These are phyloP conservation scores for Scenedesmus sp. DNA, from an alignment of 163 green algal species.

Conservation along the genomic window DNA sequence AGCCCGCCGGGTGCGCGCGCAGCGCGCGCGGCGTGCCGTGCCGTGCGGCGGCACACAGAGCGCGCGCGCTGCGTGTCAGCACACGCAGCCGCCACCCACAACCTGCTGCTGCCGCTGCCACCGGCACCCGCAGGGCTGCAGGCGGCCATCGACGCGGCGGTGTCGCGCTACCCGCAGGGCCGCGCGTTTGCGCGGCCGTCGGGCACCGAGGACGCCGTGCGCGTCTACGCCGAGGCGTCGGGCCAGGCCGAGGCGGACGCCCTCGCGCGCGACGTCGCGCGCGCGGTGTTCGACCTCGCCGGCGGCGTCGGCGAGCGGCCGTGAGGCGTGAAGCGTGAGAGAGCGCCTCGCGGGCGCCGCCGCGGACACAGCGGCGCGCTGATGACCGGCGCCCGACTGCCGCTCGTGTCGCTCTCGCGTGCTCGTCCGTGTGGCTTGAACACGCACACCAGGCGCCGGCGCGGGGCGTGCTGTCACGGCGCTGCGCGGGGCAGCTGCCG, in stretches of 20 bases:
- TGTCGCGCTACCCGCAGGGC: slow-evolving; percentile 55
- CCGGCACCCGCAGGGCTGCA: slow-evolving; percentile 65
- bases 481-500: too few relatives aligned
- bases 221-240: slow-evolving; percentile 95
- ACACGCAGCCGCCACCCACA: neutral
- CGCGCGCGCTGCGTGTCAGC: too few relatives aligned
- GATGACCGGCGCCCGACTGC: too few relatives aligned
- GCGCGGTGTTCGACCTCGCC: slow-evolving; percentile 59
- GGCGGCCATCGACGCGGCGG: slow-evolving; percentile 76
- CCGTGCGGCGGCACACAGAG: too few relatives aligned
- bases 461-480: too few relatives aligned
- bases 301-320: slow-evolving; percentile 55
- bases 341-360: too few relatives aligned
- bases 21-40: neutral
- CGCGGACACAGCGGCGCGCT: too few relatives aligned
- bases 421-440: too few relatives aligned
- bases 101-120: neutral
- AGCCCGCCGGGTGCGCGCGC: slow-evolving; percentile 77
- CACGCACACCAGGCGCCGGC: too few relatives aligned
- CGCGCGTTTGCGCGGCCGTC: slow-evolving; percentile 90
- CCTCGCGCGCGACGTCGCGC: slow-evolving; percentile 71
- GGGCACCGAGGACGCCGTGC: slow-evolving; percentile 97
- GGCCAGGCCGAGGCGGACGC: slow-evolving; percentile 74
- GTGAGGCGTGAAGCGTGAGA: slow-evolving; percentile 29
- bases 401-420: too few relatives aligned